Evolutionary conservation across 164 flowering plant genomes (phyloP).

Genomic region (Santalum album): DNA sequence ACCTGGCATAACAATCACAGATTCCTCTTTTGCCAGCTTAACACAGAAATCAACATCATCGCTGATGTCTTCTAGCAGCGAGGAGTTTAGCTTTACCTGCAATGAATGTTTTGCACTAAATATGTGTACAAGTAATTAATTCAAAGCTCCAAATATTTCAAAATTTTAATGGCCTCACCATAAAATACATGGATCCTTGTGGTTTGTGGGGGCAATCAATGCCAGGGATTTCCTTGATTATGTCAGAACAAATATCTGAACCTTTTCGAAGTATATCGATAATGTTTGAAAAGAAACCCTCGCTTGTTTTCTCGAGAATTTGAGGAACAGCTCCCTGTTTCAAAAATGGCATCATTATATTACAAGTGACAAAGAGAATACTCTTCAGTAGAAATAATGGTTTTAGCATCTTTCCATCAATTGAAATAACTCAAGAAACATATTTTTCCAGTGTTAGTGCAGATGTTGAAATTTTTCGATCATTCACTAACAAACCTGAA

Average conservation of each 20-base stretch:
- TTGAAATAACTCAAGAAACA: too few species aligned
- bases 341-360: background rate
- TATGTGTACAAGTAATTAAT: background rate
- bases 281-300: constrained; percentile 18
- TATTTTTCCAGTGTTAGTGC: too few species aligned
- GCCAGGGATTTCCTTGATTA: constrained; percentile 33
- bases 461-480: background rate
- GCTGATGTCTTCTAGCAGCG: constrained; percentile 27
- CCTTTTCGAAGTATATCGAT: constrained; percentile 15
- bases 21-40: constrained; percentile 44
- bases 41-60: constrained; percentile 39
- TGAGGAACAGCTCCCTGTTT: constrained; percentile 41
- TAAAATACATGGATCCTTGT: constrained; percentile 37
- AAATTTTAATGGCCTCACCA: constrained; percentile 21
- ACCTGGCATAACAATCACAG: constrained; percentile 44
- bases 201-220: constrained; percentile 40
- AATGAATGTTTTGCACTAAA: background rate
- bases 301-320: constrained; percentile 28
- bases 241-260: constrained; percentile 27
- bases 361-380: too few species aligned
- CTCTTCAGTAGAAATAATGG: too few species aligned
- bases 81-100: constrained; percentile 36
- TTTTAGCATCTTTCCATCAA: too few species aligned
- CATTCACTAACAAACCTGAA: constrained; percentile 30
- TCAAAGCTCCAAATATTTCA: background rate